A percentile compares a stretch with the other conserved stretches of the same genome.
These are phyloP conservation scores for Reutealis trisperma DNA, from an alignment of 345 rosid genomes.

Conservation along the genomic window DNA sequence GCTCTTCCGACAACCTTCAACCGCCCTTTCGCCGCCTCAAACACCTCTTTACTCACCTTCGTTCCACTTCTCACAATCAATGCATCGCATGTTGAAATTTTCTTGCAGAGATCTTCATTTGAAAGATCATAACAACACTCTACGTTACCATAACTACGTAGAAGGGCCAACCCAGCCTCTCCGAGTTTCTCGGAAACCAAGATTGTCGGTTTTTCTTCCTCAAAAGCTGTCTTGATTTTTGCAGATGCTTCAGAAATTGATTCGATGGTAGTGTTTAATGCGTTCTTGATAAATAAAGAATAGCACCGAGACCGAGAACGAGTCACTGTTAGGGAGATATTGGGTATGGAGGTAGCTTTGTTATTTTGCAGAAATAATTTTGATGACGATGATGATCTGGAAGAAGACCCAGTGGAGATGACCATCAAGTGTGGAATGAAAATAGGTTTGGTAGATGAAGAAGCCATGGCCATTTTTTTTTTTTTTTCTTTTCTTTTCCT, in stretches of 20 bases:
- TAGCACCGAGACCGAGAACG: background rate
- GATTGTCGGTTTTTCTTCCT: slow-evolving; percentile 38
- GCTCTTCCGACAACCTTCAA: slow-evolving; percentile 86
- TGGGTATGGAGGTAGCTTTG: slow-evolving; percentile 22
- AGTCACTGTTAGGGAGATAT: slow-evolving; percentile 25
- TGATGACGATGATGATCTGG: slow-evolving; percentile 27
- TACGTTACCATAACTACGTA: slow-evolving; percentile 51
- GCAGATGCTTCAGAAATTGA: slow-evolving; percentile 2
- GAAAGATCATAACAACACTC: slow-evolving; percentile 72
- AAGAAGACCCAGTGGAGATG: slow-evolving; percentile 15
- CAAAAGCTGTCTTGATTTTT: background rate
- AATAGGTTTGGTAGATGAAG: slow-evolving; percentile 14
- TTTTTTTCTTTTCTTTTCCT: background rate
- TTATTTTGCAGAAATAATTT: slow-evolving; percentile 15
- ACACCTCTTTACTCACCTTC: slow-evolving; percentile 75
- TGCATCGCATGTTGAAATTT: slow-evolving; percentile 59
- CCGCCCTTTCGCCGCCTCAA: slow-evolving; percentile 70
- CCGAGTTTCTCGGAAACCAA: slow-evolving; percentile 87
- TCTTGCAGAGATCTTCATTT: slow-evolving; percentile 53
- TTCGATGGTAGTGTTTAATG: slow-evolving; percentile 5
- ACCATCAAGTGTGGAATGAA: background rate
- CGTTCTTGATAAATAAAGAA: slow-evolving; percentile 9
- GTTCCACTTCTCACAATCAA: slow-evolving; percentile 87
- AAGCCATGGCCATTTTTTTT: background rate
- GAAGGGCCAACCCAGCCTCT: slow-evolving; percentile 64